phyloP scores from a whole-genome alignment of 768 basidiomycete genomes.

The Fistulinella prunicolor region DNA sequence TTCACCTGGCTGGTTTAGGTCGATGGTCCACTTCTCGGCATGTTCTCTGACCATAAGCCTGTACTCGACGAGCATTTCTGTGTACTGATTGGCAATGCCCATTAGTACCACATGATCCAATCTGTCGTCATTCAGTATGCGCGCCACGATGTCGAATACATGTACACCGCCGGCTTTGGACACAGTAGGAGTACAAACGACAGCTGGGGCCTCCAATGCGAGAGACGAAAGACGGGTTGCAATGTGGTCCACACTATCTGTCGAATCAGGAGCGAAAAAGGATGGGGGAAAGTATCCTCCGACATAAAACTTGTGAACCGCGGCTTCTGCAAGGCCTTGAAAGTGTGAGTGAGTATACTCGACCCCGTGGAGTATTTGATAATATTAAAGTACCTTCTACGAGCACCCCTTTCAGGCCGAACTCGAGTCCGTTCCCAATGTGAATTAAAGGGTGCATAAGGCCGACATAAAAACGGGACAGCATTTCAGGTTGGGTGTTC shows the following conservation, averaged over 20 bases:
- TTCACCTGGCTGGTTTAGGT: conserved; percentile 34
- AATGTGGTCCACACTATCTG: not conserved
- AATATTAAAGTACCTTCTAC: conserved; percentile 54
- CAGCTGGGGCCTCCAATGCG: not conserved
- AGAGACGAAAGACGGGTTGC: conserved; percentile 4
- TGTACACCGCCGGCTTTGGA: conserved; percentile 15
- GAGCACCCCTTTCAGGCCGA: conserved; percentile 56
- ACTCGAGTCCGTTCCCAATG: conserved; percentile 59
- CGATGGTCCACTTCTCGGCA: conserved; percentile 43
- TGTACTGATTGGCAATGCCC: conserved; percentile 23
- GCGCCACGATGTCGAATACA: conserved; percentile 51
- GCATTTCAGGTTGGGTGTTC: conserved; percentile 45
- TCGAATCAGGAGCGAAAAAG: conserved; percentile 1
- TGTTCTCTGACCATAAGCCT: conserved; percentile 6
- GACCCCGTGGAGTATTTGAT: too few species aligned
- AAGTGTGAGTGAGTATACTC: not conserved
- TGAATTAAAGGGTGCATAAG: conserved; percentile 65
- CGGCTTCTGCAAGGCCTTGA: conserved; percentile 24
- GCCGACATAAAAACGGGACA: conserved; percentile 47
- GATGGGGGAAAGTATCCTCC: conserved; percentile 29
- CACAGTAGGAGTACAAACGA: not conserved
- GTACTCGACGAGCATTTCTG: not conserved
- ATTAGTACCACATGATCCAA: conserved; percentile 15
- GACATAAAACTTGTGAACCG: conserved; percentile 33
- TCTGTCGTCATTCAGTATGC: conserved; percentile 48